A percentile compares a stretch with the other conserved stretches of the same genome.
Conservation (phyloP, 352 stramenopile species). For the Pythium dissotocum region DNA sequence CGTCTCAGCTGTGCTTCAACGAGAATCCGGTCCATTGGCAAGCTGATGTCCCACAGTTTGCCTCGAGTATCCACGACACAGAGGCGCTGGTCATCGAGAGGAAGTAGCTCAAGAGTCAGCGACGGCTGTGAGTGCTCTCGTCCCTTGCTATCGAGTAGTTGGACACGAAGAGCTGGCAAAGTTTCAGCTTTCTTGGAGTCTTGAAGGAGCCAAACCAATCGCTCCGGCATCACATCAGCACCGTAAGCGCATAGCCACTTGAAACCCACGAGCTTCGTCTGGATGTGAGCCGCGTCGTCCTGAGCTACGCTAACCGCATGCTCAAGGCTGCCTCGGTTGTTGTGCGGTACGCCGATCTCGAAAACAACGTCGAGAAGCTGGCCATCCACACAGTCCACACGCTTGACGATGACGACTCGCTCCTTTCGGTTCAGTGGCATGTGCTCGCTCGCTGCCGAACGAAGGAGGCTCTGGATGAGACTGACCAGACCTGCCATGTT, state of each 20-base stretch:
- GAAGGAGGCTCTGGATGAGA: slow-evolving; percentile 45
- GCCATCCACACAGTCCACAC: slow-evolving; percentile 27
- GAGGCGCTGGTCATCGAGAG: slow-evolving; percentile 51
- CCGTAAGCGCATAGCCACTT: slow-evolving; percentile 10
- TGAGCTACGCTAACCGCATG: slow-evolving; percentile 35
- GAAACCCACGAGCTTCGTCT: slow-evolving; percentile 29
- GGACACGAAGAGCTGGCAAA: slow-evolving; percentile 22
- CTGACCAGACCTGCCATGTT: background rate
- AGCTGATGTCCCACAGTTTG: slow-evolving; percentile 40
- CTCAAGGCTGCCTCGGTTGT: slow-evolving; percentile 41
- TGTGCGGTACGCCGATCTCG: slow-evolving; percentile 40
- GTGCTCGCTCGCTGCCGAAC: slow-evolving; percentile 33
- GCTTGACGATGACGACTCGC: slow-evolving; percentile 41
- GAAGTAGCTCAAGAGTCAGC: slow-evolving; percentile 40
- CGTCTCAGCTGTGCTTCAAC: slow-evolving; percentile 50
- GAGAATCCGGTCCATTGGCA: slow-evolving; percentile 44
- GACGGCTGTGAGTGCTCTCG: slow-evolving; percentile 29
- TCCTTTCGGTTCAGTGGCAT: slow-evolving; percentile 45
- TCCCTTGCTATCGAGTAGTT: slow-evolving; percentile 34
- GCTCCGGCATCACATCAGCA: background rate
- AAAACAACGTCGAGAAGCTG: slow-evolving; percentile 37
- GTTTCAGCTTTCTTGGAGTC: background rate
- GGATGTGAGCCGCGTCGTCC: slow-evolving; percentile 33
- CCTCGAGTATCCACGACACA: slow-evolving; percentile 35
- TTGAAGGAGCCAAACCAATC: slow-evolving; percentile 27